These are phyloP conservation scores for Rhizopogon sp. DNA, from an alignment of 768 basidiomycete species.

Conservation along the genomic window DNA sequence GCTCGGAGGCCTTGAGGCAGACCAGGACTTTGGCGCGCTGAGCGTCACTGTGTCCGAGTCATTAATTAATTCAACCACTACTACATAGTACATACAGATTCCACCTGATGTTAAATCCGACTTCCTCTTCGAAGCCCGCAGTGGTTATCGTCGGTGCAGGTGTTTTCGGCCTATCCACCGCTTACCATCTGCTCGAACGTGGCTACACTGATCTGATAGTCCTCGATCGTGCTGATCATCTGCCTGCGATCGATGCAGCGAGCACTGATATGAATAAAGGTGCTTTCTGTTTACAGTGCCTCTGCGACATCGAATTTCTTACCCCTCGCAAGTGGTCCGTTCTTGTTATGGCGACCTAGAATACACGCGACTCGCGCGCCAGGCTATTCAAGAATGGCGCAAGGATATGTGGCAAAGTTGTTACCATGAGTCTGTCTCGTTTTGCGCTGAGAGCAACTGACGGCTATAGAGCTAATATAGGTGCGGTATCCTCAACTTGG, in stretches of 20 bases:
- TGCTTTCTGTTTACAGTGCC: slow-evolving; percentile 1
- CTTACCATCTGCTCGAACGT: slow-evolving; percentile 65
- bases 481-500: slow-evolving; percentile 23
- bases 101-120: background rate
- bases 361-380: slow-evolving; percentile 66
- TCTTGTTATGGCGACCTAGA: slow-evolving; percentile 67
- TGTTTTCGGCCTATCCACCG: slow-evolving; percentile 85
- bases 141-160: slow-evolving; percentile 78
- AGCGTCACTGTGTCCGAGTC: too few species aligned
- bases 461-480: slow-evolving; percentile 3
- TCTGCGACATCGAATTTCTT: background rate
- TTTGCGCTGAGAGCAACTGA: background rate
- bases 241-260: slow-evolving; percentile 84
- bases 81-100: too few species aligned
- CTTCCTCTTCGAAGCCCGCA: slow-evolving; percentile 19
- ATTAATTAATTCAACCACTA: too few species aligned
- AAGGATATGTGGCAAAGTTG: slow-evolving; percentile 61
- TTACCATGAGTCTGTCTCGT: slow-evolving; percentile 71
- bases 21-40: too few species aligned
- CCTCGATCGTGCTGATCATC: slow-evolving; percentile 59
- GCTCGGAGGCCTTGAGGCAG: too few species aligned
- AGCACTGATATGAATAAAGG: slow-evolving; percentile 48
- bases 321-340: slow-evolving; percentile 53
- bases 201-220: slow-evolving; percentile 70
- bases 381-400: slow-evolving; percentile 77